A percentile compares a stretch with the other conserved stretches of the same genome.
Conservation (phyloP, 306 rosid species). For the Oemleria cerasiformis region DNA sequence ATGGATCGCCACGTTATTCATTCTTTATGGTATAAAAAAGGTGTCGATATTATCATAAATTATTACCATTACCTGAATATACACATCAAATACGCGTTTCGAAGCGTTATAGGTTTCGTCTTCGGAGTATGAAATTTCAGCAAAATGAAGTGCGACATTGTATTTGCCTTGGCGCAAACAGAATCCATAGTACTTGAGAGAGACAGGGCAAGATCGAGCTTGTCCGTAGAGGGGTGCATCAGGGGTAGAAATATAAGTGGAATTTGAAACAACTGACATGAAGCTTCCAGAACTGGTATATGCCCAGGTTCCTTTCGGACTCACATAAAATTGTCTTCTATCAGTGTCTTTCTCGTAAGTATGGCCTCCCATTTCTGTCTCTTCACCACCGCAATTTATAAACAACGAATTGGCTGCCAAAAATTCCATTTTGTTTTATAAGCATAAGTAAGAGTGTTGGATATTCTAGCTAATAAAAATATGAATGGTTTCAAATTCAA, state of each 20-base stretch:
- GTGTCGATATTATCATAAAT: not conserved
- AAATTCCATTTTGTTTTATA: too few species aligned
- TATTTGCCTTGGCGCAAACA: constrained; percentile 28
- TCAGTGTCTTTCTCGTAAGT: constrained; percentile 10
- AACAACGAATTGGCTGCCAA: constrained; percentile 27
- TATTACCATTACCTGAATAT: not conserved
- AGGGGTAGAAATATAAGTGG: not conserved
- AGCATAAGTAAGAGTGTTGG: too few species aligned
- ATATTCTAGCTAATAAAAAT: too few species aligned
- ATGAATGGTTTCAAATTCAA: too few species aligned
- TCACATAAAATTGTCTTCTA: constrained; percentile 4
- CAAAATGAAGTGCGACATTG: constrained; percentile 27
- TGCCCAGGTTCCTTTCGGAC: too few species aligned
- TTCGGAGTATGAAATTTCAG: constrained; percentile 4
- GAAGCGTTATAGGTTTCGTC: not conserved
- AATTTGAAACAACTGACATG: too few species aligned
- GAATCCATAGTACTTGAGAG: constrained; percentile 29
- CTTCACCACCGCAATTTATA: constrained; percentile 33
- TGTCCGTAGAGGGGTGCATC: not conserved
- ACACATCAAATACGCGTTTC: not conserved
- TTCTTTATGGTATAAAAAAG: too few species aligned
- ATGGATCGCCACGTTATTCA: too few species aligned
- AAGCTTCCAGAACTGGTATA: constrained; percentile 21
- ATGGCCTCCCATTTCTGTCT: not conserved
- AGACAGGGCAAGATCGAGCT: constrained; percentile 27